A percentile compares a stretch with the other conserved stretches of the same genome.
Evolutionary conservation across 2,329 filamentous ascomycete genomes (phyloP).

Genomic region (Bisporella sp.): DNA sequence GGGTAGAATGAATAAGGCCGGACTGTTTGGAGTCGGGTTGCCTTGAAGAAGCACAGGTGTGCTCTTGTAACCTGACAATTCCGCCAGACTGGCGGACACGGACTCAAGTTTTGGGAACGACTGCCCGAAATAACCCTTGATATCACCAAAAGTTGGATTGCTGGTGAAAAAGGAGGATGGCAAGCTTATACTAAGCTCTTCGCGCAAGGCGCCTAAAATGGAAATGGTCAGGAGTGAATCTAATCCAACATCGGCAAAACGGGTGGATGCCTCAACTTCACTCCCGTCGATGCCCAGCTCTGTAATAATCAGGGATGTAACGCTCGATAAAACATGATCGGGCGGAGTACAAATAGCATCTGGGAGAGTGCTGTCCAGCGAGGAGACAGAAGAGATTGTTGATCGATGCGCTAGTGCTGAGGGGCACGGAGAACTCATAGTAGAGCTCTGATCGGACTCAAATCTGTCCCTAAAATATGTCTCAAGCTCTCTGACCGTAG

Average conservation of each 20-base stretch:
- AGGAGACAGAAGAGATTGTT: no score
- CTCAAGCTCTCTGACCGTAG: not conserved
- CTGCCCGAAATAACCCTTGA: no score
- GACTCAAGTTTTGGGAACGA: no score
- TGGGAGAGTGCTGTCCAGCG: no score
- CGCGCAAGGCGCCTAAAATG: not conserved
- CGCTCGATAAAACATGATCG: no score
- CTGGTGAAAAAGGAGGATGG: slow-evolving; percentile 22
- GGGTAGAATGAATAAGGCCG: slow-evolving; percentile 17
- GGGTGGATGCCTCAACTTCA: slow-evolving; percentile 46
- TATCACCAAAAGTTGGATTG: not conserved
- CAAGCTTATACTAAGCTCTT: slow-evolving; percentile 34
- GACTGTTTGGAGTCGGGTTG: slow-evolving; percentile 1
- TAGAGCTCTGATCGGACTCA: no score
- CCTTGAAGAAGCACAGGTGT: slow-evolving; percentile 14
- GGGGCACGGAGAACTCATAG: no score
- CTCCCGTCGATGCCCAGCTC: slow-evolving; percentile 46
- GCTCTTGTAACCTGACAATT: not conserved
- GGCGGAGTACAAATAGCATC: no score
- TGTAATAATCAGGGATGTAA: no score
- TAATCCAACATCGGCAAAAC: slow-evolving; percentile 48
- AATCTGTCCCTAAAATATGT: not conserved
- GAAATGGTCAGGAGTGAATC: slow-evolving; percentile 52
- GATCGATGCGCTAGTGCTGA: no score
- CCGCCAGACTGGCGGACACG: no score